A percentile compares a stretch with the other conserved stretches of the same genome.
These are phyloP conservation scores for Setaria viridis DNA, from an alignment of 202 grass and related monocot species.

Conservation along the genomic window DNA sequence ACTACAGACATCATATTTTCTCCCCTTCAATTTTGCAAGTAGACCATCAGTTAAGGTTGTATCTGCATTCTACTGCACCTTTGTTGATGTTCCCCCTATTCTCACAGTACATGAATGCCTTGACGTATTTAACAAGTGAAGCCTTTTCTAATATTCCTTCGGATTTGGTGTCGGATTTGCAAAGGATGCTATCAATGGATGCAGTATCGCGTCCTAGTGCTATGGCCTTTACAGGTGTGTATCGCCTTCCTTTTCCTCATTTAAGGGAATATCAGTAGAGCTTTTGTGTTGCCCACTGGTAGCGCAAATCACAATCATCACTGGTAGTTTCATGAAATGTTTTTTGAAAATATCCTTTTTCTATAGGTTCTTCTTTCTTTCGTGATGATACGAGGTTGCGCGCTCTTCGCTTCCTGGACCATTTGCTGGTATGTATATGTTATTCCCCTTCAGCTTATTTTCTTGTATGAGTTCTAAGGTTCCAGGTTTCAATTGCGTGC, in stretches of 20 bases:
- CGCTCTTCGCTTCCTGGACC: conserved; percentile 98
- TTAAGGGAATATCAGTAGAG: conserved; percentile 22
- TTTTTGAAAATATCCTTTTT: conserved; percentile 32
- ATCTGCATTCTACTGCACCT: conserved; percentile 10
- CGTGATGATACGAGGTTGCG: conserved; percentile 94
- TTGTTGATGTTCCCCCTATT: conserved; percentile 33
- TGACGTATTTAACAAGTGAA: conserved; percentile 93
- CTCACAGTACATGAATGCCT: conserved; percentile 87
- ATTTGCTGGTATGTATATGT: conserved; percentile 87
- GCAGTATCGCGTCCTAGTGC: conserved; percentile 82
- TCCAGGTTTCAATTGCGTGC: conserved; percentile 13
- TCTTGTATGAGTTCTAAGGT: conserved; percentile 17
- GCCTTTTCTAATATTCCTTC: conserved; percentile 79
- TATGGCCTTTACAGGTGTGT: conserved; percentile 85
- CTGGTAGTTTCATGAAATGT: conserved; percentile 30
- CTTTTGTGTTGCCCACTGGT: conserved; percentile 25
- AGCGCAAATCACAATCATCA: not conserved
- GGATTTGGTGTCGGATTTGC: conserved; percentile 83
- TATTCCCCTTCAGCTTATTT: conserved; percentile 39
- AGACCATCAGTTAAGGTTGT: not conserved
- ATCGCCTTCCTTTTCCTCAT: conserved; percentile 16
- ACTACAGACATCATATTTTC: not conserved
- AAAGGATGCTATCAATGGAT: conserved; percentile 93
- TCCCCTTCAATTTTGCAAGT: not conserved
- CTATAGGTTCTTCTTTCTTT: conserved; percentile 93